Evolutionary conservation across 1,284 basidiomycete species (phyloP), one percentile per base, ranked within the genome.

Genomic region (Ganoderma meredithae): DNA sequence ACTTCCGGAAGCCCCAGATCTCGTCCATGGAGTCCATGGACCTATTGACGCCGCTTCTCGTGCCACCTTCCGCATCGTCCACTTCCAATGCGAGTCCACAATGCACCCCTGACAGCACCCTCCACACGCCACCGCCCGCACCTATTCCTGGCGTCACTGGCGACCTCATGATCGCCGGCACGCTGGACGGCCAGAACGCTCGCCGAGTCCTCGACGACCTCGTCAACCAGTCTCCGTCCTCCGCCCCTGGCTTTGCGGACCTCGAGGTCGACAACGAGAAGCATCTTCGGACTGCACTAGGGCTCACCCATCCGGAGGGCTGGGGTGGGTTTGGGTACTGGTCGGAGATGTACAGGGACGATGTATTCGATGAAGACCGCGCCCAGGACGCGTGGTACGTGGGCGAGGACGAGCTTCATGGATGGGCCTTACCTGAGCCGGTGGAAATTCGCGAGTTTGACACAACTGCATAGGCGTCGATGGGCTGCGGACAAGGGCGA

Each of bases 241-340:
- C 65, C 2, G 31, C 36, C 7, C 7, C 15, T 33, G n/a, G n/a
- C 5, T 44, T 60, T 25, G 65, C 27, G 8, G 60, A 65, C 27
- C 59, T 65, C 17, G 64, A 66, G n/a, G 33, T 47, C 53, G 65
- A 66, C 41, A 44, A 65, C 41, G 59, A 47, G 27, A 53, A 49
- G 59, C 61, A 65, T 40, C 64, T 65, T 39, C 56, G 63, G 27
- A 52, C 39, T 10, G 64, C 64, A 6, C 19, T 62, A 25, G 59
- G 39, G 5, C 40, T 65, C n/a, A n/a, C 25, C 17, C 27, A 66
- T 43, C 4, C 27, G 19, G 59, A 62, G 17, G 17, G 64, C 40
- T 25, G 36, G 12, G 40, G 58, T 2, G 22, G 25, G 7, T 13
- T 41, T 31, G 27, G 60, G 15, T 56, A 44, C 60, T 65, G 64